These are phyloP conservation scores for Bipolaris gigantea DNA, from an alignment of 2,329 filamentous ascomycete species.

Conservation along the genomic window DNA sequence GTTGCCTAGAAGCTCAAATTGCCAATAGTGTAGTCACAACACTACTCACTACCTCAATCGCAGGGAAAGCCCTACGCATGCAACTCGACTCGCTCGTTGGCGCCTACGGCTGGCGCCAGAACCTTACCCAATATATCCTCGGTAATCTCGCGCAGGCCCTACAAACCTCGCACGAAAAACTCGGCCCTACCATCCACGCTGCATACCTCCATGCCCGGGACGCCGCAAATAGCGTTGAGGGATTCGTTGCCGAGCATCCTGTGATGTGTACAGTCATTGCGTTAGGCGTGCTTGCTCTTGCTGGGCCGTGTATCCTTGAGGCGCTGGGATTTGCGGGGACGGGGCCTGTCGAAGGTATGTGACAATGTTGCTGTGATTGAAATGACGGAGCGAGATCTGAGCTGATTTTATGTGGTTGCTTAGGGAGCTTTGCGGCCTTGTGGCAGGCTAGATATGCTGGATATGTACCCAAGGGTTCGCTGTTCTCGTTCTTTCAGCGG, in stretches of 20 bases:
- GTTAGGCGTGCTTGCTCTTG: slow-evolving; percentile 32
- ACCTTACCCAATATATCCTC: slow-evolving; percentile 34
- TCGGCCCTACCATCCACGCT: slow-evolving; percentile 25
- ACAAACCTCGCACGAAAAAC: slow-evolving; percentile 22
- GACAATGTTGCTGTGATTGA: no score
- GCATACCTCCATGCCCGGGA: slow-evolving; percentile 31
- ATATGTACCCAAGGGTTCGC: slow-evolving; percentile 45
- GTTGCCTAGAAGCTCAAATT: slow-evolving; percentile 14
- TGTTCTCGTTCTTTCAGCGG: slow-evolving; percentile 51
- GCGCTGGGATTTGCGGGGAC: slow-evolving; percentile 39
- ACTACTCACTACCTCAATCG: slow-evolving; percentile 22
- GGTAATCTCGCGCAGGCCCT: slow-evolving; percentile 31
- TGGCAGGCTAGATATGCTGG: slow-evolving; percentile 48
- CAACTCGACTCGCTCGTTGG: slow-evolving; percentile 32
- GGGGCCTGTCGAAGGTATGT: slow-evolving; percentile 35
- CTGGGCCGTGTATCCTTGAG: slow-evolving; percentile 36
- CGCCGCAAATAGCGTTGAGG: slow-evolving; percentile 25
- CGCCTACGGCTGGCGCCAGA: slow-evolving; percentile 35
- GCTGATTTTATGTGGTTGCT: background rate
- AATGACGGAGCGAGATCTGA: background rate
- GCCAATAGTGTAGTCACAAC: slow-evolving; percentile 23
- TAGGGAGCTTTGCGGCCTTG: slow-evolving; percentile 44
- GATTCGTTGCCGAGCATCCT: slow-evolving; percentile 37
- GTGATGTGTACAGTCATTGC: slow-evolving; percentile 35
- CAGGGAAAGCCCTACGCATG: slow-evolving; percentile 19